These are phyloP conservation scores for Deuterostichococcus epilithicus DNA, from an alignment of 139 green algal species.

Conservation along the genomic window DNA sequence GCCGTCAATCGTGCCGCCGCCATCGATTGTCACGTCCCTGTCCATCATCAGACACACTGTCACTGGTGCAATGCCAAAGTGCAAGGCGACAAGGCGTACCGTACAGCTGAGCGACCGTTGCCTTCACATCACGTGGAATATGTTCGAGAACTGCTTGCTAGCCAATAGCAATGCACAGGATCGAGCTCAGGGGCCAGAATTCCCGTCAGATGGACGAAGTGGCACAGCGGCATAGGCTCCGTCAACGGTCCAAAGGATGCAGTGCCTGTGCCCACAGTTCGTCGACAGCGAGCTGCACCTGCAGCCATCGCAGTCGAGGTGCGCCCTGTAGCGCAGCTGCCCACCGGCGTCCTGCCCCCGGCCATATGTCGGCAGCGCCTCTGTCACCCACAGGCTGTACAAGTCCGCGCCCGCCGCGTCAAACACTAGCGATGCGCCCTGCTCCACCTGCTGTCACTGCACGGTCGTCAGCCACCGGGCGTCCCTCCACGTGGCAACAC, in stretches of 20 bases:
- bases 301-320: not conserved
- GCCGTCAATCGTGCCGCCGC: not conserved
- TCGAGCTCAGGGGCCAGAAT: too few species aligned
- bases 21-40: not conserved
- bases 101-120: not conserved
- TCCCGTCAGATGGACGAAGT: too few species aligned
- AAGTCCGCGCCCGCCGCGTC: not conserved
- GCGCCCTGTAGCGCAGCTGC: not conserved
- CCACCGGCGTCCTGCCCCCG: not conserved
- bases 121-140: too few species aligned
- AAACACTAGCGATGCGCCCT: not conserved
- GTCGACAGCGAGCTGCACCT: not conserved
- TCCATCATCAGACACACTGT: not conserved
- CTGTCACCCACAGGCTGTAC: not conserved
- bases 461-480: not conserved
- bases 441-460: not conserved
- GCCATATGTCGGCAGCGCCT: not conserved
- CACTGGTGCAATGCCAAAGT: too few species aligned
- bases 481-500: too few species aligned
- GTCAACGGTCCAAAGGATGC: too few species aligned
- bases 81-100: too few species aligned
- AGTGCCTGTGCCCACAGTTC: too few species aligned
- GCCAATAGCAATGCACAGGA: too few species aligned
- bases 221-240: too few species aligned
- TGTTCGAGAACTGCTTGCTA: too few species aligned